phyloP scores from a whole-genome alignment of 1,284 basidiomycete species.

The Peniophora sp. region DNA sequence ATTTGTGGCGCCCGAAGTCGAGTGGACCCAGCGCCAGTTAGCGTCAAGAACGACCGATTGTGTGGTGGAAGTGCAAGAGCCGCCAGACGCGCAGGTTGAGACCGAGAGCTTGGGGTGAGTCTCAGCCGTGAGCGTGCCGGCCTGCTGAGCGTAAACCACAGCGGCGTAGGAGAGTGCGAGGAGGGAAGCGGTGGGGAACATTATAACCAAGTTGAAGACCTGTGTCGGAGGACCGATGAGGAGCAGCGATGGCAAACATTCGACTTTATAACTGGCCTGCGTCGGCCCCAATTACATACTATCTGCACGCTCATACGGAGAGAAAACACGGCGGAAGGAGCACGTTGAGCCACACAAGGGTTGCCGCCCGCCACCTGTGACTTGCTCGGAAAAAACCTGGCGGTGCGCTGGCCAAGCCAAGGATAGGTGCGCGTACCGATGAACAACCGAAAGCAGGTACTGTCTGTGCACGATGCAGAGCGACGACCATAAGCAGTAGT shows the following conservation, averaged over 20 bases:
- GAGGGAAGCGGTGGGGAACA: constrained; percentile 20
- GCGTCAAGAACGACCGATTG: constrained; percentile 21
- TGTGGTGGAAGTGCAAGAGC: constrained; percentile 18
- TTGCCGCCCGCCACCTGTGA: too few species aligned
- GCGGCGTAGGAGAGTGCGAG: constrained; percentile 18
- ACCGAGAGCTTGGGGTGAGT: constrained; percentile 23
- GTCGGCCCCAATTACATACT: too few species aligned
- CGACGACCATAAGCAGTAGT: too few species aligned
- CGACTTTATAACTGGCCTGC: not conserved
- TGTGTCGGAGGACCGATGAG: not conserved
- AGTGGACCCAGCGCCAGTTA: constrained; percentile 22
- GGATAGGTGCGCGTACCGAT: too few species aligned
- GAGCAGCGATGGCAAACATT: not conserved
- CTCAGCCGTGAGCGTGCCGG: constrained; percentile 25
- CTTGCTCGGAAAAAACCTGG: too few species aligned
- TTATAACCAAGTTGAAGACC: constrained; percentile 3
- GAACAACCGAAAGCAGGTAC: too few species aligned
- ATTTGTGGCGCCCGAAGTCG: constrained; percentile 22
- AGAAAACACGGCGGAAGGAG: too few species aligned
- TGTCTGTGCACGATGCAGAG: too few species aligned
- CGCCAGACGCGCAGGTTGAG: constrained; percentile 18
- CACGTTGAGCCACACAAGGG: too few species aligned
- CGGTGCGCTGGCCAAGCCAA: too few species aligned
- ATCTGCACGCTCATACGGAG: too few species aligned
- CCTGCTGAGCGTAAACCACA: constrained; percentile 22